Conservation (phyloP, 441 rosid genomes). For the Adansonia rubrostipa region DNA sequence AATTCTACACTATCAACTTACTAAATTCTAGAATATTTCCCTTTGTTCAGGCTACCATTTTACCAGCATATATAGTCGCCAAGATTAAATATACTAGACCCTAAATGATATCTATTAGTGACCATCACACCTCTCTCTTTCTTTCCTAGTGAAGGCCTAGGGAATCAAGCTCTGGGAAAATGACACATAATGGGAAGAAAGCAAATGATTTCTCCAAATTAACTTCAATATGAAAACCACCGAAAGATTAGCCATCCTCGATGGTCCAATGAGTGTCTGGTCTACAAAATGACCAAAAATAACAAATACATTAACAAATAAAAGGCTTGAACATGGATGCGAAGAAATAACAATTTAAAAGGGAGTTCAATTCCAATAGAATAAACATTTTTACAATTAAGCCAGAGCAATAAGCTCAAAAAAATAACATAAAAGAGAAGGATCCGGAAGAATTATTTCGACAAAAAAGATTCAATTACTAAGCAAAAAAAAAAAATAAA, state of each 20-base stretch:
- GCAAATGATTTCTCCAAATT: background rate
- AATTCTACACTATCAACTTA: background rate
- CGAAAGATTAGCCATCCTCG: background rate
- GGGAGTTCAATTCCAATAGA: conserved; percentile 22
- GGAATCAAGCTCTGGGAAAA: background rate
- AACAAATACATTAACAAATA: background rate
- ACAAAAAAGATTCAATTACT: background rate
- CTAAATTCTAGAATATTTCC: background rate
- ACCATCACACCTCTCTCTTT: background rate
- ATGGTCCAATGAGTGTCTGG: background rate
- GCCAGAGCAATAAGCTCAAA: background rate
- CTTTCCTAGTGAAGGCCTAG: background rate
- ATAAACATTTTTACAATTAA: conserved; percentile 9
- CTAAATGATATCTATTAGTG: background rate
- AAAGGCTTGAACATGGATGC: background rate
- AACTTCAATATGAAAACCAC: background rate
- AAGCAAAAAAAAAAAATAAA: background rate
- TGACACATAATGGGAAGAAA: background rate
- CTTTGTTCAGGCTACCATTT: background rate
- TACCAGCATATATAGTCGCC: background rate
- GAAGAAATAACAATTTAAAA: background rate
- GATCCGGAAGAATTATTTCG: background rate
- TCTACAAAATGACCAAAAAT: background rate
- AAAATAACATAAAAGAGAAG: background rate
- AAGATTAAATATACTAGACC: background rate